Conservation (phyloP, 805 yeast species). For the Cyberlindnera subsufficiens region DNA sequence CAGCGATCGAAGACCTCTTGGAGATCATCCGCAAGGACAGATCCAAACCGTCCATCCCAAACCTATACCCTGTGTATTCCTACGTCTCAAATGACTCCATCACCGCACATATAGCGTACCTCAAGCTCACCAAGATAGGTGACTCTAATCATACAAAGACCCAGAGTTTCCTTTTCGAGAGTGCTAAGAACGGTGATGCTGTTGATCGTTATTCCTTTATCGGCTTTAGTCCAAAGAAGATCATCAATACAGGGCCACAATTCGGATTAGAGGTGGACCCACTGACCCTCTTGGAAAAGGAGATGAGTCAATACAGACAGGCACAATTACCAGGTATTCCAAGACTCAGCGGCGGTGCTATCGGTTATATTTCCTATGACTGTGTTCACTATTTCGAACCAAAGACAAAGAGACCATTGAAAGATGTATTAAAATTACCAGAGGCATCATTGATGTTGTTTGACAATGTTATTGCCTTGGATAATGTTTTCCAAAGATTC, state of each 20-base stretch:
- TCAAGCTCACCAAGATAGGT: constrained; percentile 65
- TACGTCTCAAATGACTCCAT: constrained; percentile 69
- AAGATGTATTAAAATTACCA: constrained; percentile 80
- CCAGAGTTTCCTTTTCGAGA: constrained; percentile 80
- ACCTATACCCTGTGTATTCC: constrained; percentile 77
- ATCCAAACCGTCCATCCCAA: constrained; percentile 34
- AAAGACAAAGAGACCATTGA: constrained; percentile 63
- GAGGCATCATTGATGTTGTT: constrained; percentile 90
- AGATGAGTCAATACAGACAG: constrained; percentile 57
- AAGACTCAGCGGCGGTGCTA: constrained; percentile 87
- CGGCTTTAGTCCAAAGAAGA: constrained; percentile 79
- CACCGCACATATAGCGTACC: constrained; percentile 87
- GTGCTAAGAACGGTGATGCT: constrained; percentile 84
- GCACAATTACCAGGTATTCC: constrained; percentile 82
- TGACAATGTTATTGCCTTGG: constrained; percentile 87
- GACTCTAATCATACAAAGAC: constrained; percentile 41
- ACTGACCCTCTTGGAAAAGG: constrained; percentile 63
- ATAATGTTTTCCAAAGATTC: constrained; percentile 88
- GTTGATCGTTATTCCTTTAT: constrained; percentile 88
- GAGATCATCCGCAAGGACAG: constrained; percentile 35
- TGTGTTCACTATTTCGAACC: constrained; percentile 98
- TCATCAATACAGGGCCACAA: constrained; percentile 76
- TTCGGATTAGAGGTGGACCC: constrained; percentile 65
- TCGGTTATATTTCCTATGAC: constrained; percentile 94
- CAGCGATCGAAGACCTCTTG: constrained; percentile 40